Conservation (phyloP, 306 rosid species). For the Trifolium subterraneum region DNA sequence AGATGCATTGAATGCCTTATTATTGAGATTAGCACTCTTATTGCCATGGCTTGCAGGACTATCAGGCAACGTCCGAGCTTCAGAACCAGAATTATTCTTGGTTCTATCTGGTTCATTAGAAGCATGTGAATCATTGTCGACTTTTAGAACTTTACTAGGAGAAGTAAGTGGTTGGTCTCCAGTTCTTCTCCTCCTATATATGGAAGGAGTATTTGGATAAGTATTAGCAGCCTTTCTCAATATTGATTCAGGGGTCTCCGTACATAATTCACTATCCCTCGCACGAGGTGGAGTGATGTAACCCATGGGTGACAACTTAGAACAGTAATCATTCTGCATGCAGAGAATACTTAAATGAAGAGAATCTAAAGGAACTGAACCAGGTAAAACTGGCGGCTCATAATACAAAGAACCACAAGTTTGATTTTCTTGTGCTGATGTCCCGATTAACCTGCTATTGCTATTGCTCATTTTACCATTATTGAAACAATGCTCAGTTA, state of each 20-base stretch:
- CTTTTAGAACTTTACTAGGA: constrained; percentile 50
- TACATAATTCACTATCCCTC: constrained; percentile 56
- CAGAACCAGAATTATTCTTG: constrained; percentile 50
- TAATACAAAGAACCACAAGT: constrained; percentile 71
- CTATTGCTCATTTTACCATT: constrained; percentile 52
- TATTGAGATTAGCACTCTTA: constrained; percentile 49
- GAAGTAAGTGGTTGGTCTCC: constrained; percentile 47
- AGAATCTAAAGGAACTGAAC: constrained; percentile 62
- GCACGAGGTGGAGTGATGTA: constrained; percentile 86
- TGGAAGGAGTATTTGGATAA: constrained; percentile 93
- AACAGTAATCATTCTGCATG: constrained; percentile 59
- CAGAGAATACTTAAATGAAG: constrained; percentile 48
- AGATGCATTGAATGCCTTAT: constrained; percentile 82
- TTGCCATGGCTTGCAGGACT: constrained; percentile 58
- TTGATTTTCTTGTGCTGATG: constrained; percentile 61
- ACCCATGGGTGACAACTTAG: constrained; percentile 62
- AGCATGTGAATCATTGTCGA: constrained; percentile 47
- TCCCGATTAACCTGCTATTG: constrained; percentile 49
- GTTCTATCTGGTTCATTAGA: constrained; percentile 49
- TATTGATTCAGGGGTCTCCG: constrained; percentile 83
- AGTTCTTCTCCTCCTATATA: constrained; percentile 76
- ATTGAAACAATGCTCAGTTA: constrained; percentile 46
- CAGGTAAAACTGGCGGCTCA: constrained; percentile 67
- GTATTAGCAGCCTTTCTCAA: constrained; percentile 85
- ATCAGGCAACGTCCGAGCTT: constrained; percentile 48